These are phyloP conservation scores for Funneliformis caledonium DNA, from an alignment of 371 early-diverging fungal species.

Conservation along the genomic window DNA sequence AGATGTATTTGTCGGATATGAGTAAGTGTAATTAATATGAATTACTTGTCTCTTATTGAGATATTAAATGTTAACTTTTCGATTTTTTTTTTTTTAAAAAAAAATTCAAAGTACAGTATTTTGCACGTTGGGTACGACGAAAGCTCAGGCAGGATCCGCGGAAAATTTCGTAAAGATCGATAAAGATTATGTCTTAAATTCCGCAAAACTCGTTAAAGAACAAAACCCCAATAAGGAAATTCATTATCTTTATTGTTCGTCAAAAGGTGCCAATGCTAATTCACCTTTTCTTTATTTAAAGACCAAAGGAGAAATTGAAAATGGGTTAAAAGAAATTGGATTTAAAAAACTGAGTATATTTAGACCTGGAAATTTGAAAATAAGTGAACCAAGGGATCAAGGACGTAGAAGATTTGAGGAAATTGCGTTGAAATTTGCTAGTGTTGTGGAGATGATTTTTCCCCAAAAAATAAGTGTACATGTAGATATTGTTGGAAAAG, in stretches of 20 bases:
- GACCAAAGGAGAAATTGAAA: slow-evolving; percentile 80
- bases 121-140: too few relatives aligned
- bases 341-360: slow-evolving; percentile 70
- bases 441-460: too few relatives aligned
- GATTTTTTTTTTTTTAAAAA: too few relatives aligned
- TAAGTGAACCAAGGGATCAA: slow-evolving; percentile 47
- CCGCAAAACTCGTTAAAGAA: slow-evolving; percentile 67
- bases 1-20: too few relatives aligned
- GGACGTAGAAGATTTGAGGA: neutral
- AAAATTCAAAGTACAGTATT: too few relatives aligned
- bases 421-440: neutral
- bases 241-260: slow-evolving; percentile 71
- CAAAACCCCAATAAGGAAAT: slow-evolving; percentile 59
- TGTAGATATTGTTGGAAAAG: slow-evolving; percentile 10
- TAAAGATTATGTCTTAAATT: slow-evolving; percentile 70
- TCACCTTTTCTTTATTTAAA: slow-evolving; percentile 71
- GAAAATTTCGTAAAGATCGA: slow-evolving; percentile 59
- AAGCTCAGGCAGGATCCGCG: too few relatives aligned
- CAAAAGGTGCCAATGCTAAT: slow-evolving; percentile 58
- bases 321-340: slow-evolving; percentile 61
- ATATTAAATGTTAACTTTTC: too few relatives aligned
- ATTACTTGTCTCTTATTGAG: too few relatives aligned
- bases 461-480: neutral
- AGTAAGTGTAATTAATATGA: too few relatives aligned
- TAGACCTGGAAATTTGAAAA: slow-evolving; percentile 63